phyloP scores from a whole-genome alignment of 2,329 filamentous ascomycete genomes.

The Neurospora crassa region DNA sequence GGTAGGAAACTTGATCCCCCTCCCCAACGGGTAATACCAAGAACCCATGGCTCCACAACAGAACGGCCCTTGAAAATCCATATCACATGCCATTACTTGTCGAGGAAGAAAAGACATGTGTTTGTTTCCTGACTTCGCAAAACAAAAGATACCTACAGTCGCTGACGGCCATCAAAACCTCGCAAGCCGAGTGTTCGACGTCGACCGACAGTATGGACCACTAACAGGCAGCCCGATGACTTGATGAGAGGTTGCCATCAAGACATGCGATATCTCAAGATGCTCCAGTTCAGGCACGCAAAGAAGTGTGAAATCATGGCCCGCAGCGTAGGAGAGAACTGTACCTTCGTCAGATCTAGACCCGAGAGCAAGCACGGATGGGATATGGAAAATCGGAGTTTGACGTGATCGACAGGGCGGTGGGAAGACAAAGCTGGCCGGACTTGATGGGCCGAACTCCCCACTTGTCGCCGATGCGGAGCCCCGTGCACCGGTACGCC shows the following conservation, averaged over 20 bases:
- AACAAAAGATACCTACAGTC: not conserved
- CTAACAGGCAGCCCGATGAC: not conserved
- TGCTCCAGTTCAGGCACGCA: not conserved
- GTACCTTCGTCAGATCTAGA: not conserved
- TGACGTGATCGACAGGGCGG: not conserved
- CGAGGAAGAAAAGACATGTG: not conserved
- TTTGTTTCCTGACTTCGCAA: not conserved
- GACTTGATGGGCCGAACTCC: not conserved
- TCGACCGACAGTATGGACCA: not conserved
- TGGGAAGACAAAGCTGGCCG: not conserved
- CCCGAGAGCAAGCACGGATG: not conserved
- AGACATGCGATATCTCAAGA: not conserved
- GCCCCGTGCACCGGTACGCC: not conserved
- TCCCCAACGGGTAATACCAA: not conserved
- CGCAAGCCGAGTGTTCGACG: not conserved
- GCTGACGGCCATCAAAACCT: not conserved
- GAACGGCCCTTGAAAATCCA: not conserved
- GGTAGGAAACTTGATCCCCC: too few species aligned
- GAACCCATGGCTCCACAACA: not conserved
- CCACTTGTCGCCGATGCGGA: not conserved
- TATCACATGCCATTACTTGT: not conserved
- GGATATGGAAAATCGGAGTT: not conserved
- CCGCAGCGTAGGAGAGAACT: not conserved
- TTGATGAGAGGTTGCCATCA: not conserved
- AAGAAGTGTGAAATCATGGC: not conserved